Base-by-base conservation (phyloP, 208 protist genomes). In the Trypanosoma theileri region DNA sequence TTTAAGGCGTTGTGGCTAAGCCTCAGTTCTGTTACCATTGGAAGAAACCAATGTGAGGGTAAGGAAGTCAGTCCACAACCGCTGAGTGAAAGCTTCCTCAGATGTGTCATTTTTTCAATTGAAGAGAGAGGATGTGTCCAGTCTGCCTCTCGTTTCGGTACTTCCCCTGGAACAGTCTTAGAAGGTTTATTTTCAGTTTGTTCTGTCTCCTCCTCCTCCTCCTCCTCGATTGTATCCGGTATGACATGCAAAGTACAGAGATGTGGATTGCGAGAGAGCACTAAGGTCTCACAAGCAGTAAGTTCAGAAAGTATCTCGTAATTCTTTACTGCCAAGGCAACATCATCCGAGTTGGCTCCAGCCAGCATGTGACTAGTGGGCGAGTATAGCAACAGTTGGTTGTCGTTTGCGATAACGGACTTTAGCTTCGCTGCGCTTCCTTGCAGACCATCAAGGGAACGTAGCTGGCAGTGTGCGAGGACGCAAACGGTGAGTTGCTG, bases 381-480 rank as follows among this genome's bases (percentile, higher is more conserved):
- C 0, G 88, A 82, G 28, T 80, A 72, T 0, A 96, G 65, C 11
- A 79, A 53, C 41, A 96, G 59, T n/a, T 80, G 22, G 46, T 93
- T 96, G 59, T 96, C 84, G 70, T 92, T 96, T 44, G 81, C 84
- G n/a, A 96, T 83, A 22, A 96, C 69, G 0, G 91, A 84, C 35
- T 80, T 78, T 26, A 96, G 75, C 0, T 87, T 86, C 41, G 66
- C 31, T 0, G 73, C 66, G 54, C 84, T 82, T 22, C 72, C 82
- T 75, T 87, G 76, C 3, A 96, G 65, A 13, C 91, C 91, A 31
- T 61, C 64, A 11, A 96, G 72, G 10, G 84, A 92, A 22, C 55
- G 54, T 21, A 96, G 63, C 0, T 71, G 75, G 64, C 88, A 94
- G 78, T 80, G 77, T 1, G 87, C 80, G 21, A 89, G 71, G 13